These are phyloP conservation scores for Lecanicillium sp. DNA, from an alignment of 2,329 filamentous ascomycete species.

Conservation along the genomic window DNA sequence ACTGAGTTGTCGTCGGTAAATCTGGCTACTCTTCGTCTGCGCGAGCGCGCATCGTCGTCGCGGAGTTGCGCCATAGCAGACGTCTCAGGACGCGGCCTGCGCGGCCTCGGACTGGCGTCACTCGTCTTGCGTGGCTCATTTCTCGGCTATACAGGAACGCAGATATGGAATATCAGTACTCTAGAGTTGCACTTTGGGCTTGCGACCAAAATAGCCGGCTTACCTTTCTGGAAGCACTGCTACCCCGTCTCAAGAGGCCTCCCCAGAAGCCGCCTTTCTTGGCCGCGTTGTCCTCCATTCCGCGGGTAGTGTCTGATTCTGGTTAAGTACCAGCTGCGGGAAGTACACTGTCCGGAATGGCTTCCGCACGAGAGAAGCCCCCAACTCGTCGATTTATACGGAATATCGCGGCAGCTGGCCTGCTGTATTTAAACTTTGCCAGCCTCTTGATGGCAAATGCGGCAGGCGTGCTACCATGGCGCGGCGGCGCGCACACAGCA, in stretches of 20 bases:
- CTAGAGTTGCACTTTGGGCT: background rate
- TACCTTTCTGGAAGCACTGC: slow-evolving; percentile 29
- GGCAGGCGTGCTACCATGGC: slow-evolving; percentile 4
- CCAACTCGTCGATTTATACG: background rate
- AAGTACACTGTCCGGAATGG: background rate
- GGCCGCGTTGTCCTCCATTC: slow-evolving; percentile 25
- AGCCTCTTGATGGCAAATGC: slow-evolving; percentile 2
- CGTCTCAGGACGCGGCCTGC: slow-evolving; percentile 4
- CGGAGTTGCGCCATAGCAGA: slow-evolving; percentile 5
- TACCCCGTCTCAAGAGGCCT: slow-evolving; percentile 43
- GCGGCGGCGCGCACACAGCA: background rate
- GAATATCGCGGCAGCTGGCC: background rate
- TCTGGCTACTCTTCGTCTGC: background rate
- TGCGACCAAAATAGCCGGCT: too few species aligned
- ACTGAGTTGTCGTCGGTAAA: slow-evolving; percentile 5
- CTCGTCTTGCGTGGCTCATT: background rate
- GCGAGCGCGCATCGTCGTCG: slow-evolving; percentile 1
- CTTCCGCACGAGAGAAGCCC: background rate
- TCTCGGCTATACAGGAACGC: background rate
- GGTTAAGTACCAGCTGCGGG: background rate
- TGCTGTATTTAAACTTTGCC: slow-evolving; percentile 2
- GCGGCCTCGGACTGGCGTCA: background rate
- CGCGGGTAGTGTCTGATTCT: background rate
- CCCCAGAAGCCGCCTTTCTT: slow-evolving; percentile 41
- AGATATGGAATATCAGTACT: background rate